phyloP scores from a whole-genome alignment of 805 yeast species.

The Nakazawaea populi region DNA sequence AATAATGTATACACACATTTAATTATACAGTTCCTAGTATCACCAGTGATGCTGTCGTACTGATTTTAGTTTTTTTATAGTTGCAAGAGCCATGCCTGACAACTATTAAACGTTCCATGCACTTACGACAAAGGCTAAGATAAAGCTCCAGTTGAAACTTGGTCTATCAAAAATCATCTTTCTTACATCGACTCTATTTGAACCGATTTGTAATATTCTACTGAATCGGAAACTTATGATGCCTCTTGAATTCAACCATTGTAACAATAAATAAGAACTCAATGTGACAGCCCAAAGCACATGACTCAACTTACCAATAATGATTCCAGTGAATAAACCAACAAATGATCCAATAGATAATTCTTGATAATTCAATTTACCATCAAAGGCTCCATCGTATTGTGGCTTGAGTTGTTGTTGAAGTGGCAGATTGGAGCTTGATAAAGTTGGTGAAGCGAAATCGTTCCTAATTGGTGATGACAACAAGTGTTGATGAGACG shows the following conservation, averaged over 20 bases:
- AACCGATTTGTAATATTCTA: conserved; percentile 28
- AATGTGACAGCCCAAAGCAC: conserved; percentile 45
- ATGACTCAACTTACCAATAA: conserved; percentile 55
- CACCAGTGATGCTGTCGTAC: too few relatives aligned
- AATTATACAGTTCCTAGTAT: too few relatives aligned
- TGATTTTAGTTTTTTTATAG: too few relatives aligned
- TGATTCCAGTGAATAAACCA: conserved; percentile 52
- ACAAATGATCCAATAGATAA: conserved; percentile 58
- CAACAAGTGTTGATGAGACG: background rate
- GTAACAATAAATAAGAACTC: conserved; percentile 36
- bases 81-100: too few relatives aligned
- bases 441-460: background rate
- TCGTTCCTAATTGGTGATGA: conserved; percentile 2
- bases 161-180: conserved; percentile 52
- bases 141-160: conserved; percentile 54
- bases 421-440: background rate
- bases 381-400: conserved; percentile 34
- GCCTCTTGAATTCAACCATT: conserved; percentile 52
- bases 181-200: conserved; percentile 37
- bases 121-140: conserved; percentile 49
- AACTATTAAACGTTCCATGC: conserved; percentile 37
- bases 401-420: conserved; percentile 19
- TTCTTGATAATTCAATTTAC: conserved; percentile 52
- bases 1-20: too few relatives aligned
- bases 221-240: conserved; percentile 40